Conservation (phyloP, 257 asterid genomes). For the Craterostigma plantagineum region DNA sequence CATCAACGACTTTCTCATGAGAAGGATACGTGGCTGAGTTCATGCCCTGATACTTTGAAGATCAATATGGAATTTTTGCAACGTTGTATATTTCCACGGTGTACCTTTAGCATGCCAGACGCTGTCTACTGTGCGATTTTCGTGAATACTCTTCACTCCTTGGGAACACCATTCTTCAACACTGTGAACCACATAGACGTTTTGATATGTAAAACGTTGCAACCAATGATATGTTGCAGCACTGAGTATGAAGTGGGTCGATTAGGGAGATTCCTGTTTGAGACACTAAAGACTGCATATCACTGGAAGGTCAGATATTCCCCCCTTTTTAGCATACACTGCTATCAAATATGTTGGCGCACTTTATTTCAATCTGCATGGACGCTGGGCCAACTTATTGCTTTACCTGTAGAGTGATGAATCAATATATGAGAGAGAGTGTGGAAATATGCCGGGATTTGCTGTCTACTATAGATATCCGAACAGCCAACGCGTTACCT, state of each 20-base stretch:
- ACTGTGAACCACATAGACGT: conserved; percentile 97
- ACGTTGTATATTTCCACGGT: conserved; percentile 97
- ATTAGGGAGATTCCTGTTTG: conserved; percentile 79
- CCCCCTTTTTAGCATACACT: neutral
- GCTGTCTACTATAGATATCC: conserved; percentile 97
- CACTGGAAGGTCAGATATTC: conserved; percentile 67
- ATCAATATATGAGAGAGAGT: conserved; percentile 85
- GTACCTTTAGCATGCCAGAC: conserved; percentile 97
- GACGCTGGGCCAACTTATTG: neutral
- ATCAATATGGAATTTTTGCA: conserved; percentile 97
- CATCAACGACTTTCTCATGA: conserved; percentile 74
- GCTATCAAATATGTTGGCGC: too few species aligned
- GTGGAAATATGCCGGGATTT: conserved; percentile 99
- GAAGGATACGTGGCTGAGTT: conserved; percentile 96
- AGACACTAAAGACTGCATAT: conserved; percentile 89
- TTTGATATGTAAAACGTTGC: conserved; percentile 91
- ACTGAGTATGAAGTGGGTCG: conserved; percentile 99
- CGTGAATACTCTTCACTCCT: conserved; percentile 92
- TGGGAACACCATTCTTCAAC: conserved; percentile 96
- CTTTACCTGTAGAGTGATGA: conserved; percentile 57
- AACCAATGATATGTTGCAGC: conserved; percentile 99
- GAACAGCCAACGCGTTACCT: conserved; percentile 92
- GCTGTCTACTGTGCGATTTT: conserved; percentile 94
- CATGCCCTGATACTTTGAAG: conserved; percentile 93
- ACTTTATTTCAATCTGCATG: conserved; percentile 1